Evolutionary conservation across 106 monocot species (phyloP).

Genomic region (Phalaenopsis equestris): DNA sequence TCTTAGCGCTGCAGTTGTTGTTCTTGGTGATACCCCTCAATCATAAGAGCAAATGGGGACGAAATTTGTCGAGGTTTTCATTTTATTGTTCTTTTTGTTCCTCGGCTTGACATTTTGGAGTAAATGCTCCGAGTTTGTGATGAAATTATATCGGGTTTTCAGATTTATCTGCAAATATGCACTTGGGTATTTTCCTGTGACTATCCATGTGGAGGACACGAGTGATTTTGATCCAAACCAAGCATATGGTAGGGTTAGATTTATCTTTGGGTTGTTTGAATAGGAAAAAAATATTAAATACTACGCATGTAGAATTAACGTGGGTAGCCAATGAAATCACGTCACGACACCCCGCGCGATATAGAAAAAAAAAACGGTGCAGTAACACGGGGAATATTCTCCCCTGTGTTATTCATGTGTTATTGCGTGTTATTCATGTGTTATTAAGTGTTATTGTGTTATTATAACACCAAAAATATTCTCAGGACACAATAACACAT

Average conservation of each 20-base stretch:
- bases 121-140: not conserved
- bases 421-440: no score
- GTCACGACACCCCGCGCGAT: no score
- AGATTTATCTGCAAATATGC: constrained; percentile 72
- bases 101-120: not conserved
- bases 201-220: constrained; percentile 60
- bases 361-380: no score
- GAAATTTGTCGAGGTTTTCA: constrained; percentile 37
- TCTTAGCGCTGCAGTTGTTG: constrained; percentile 41
- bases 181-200: constrained; percentile 64
- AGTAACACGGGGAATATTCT: no score
- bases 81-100: not conserved
- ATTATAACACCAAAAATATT: no score
- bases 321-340: no score
- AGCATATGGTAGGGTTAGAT: constrained; percentile 47
- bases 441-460: no score
- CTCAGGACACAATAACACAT: no score
- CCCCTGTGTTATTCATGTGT: no score
- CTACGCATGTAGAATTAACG: no score
- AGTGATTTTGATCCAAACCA: constrained; percentile 59
- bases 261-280: no score
- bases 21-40: constrained; percentile 40
- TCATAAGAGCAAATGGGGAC: constrained; percentile 37
- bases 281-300: no score
- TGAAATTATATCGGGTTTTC: not conserved